Base-by-base conservation (phyloP, 2,329 filamentous ascomycete genomes). In the Stagonosporopsis chrysanthemi region DNA sequence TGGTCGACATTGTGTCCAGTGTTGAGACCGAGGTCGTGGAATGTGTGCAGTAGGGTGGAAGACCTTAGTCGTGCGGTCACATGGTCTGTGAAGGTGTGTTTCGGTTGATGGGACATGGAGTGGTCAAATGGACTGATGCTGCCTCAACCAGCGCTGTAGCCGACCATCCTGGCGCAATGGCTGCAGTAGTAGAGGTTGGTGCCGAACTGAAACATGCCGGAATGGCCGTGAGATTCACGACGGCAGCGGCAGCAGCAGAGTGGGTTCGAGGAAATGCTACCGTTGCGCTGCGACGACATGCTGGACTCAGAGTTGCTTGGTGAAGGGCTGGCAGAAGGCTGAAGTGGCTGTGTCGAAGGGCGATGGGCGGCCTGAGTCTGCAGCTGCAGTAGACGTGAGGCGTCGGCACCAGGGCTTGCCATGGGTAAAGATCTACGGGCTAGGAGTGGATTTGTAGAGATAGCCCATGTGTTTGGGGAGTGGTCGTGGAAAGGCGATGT, bases 141-240 rank as follows among this genome's bases (percentile, higher is more conserved):
- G 17, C 26, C 61, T 75, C 73, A 76, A 28, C 72, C 72, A 33
- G 66, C 63, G 52, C 65, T 69, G 66, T 77, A 78, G 49, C 76
- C 76, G 4, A 73, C 72, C 66, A 78, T 74, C 50, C 59, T 68
- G 49, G 76, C 76, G 56, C 76, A 78, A 61, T 77, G 76, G 43
- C 52, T 67, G 65, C 76, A 78, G 65, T 78, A 78, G 66, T 76
- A 77, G 29, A 72, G 66, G 58, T 77, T 78, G 51, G 73, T 72
- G 50, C 74, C 74, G 53, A 75, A 75, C 24, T 70, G 66, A 61
- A 77, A 68, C 73, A 78, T 76, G 59, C 66, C 62, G 40, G 48
- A 56, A 15, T 31, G 44, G 15, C 64, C 58, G 31, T 64, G 61
- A 23, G 65, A 71, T 36, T 68, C 67, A 42, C 73, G 71, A 36